Conservation (phyloP, 129 eudicot genomes). For the Silybum marianum region DNA sequence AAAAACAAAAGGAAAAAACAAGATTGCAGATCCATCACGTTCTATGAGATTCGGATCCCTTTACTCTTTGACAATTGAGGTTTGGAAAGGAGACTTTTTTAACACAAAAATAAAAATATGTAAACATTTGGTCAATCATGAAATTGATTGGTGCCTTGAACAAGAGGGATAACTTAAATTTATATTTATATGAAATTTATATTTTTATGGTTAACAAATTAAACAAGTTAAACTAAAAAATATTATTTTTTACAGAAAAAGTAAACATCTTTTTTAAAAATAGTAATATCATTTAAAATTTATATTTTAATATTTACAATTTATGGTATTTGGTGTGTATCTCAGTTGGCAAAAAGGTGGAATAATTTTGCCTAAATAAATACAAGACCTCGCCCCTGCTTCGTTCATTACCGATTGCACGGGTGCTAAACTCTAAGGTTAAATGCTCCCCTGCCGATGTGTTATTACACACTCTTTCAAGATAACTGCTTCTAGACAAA, state of each 20-base stretch:
- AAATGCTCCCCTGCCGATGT: not conserved
- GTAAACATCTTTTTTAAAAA: not conserved
- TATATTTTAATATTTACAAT: no score
- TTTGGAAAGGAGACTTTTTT: not conserved
- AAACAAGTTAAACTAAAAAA: not conserved
- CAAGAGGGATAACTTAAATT: not conserved
- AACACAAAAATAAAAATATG: no score
- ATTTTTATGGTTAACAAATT: not conserved
- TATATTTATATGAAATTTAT: not conserved
- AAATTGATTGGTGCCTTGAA: not conserved
- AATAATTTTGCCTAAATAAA: no score
- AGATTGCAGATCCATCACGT: no score
- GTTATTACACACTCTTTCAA: no score
- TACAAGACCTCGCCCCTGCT: not conserved
- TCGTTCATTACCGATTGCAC: not conserved
- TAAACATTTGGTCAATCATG: not conserved
- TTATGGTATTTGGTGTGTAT: no score
- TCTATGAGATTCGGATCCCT: not conserved
- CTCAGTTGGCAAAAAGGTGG: no score
- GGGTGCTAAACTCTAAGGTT: constrained; percentile 9
- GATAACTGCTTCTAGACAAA: no score
- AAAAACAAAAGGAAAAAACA: no score
- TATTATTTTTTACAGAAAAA: not conserved
- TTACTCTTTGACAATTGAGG: not conserved
- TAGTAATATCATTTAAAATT: not conserved